phyloP scores from a whole-genome alignment of 169 alveolate species.

The Plasmodium gaboni region DNA sequence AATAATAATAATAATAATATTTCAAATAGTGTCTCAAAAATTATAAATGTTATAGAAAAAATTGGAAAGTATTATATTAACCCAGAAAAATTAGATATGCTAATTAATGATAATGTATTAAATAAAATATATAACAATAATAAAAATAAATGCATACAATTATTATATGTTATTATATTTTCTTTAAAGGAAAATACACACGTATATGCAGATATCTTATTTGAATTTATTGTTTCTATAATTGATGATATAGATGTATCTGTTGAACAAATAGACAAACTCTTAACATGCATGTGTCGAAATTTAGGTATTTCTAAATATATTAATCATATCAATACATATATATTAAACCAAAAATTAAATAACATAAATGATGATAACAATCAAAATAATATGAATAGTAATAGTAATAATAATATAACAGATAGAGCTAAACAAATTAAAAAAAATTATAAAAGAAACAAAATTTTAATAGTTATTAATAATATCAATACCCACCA shows the following conservation, averaged over 20 bases:
- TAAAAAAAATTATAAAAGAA: conserved; percentile 31
- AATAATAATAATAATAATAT: neutral
- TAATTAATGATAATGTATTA: conserved; percentile 29
- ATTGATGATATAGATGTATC: conserved; percentile 44
- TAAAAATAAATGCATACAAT: conserved; percentile 58
- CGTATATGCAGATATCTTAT: conserved; percentile 26
- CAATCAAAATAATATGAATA: no score
- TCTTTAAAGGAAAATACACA: conserved; percentile 54
- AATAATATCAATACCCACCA: conserved; percentile 52
- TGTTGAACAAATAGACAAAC: conserved; percentile 44
- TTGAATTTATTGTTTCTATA: conserved; percentile 28
- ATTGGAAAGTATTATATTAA: conserved; percentile 50
- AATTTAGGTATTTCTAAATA: conserved; percentile 63
- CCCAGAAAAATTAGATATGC: conserved; percentile 50
- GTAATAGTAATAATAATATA: neutral
- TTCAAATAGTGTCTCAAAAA: conserved; percentile 4
- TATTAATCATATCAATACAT: conserved; percentile 44
- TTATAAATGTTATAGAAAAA: conserved; percentile 55
- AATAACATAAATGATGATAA: conserved; percentile 8
- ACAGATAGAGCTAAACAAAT: neutral
- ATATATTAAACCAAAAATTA: conserved; percentile 36
- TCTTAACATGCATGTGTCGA: conserved; percentile 47
- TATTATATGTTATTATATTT: conserved; percentile 40
- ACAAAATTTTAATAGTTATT: conserved; percentile 45
- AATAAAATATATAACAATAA: conserved; percentile 20